Evolutionary conservation across 805 yeast genomes (phyloP), one percentile per base, ranked within the genome.

Genomic region (Crinitomyces ghanaensis): DNA sequence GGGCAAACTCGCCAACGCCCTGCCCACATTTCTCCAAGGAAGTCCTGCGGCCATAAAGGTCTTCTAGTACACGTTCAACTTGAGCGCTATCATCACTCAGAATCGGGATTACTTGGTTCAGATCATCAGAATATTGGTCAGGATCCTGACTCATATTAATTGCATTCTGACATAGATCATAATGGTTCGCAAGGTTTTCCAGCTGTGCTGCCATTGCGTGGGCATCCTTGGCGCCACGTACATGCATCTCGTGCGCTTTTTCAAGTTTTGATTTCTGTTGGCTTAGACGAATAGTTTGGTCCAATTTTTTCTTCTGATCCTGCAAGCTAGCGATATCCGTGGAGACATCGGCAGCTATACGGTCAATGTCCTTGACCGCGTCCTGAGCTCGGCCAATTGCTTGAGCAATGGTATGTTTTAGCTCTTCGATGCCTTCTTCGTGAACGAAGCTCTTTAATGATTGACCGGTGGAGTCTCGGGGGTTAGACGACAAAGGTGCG

Each of bases 151-250:
- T 39, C 11, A 59, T 43, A 4, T 56, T 55, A 2, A 59, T 48
- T 6, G 72, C 79, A 39, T 68, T 57, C 8, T 59, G 45, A 44
- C 93, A 80, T 49, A 81, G 84, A 53, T 85, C 95, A 46, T 75
- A 83, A 56, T 85, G 95, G 34, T 71, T 72, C 7, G 94, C 77
- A 30, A 85, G 59, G 46, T 85, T 72, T 36, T 73, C 75, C 21
- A 86, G 58, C 12, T 78, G 60, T 2, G 68, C 65, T 1, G 82
- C 93, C 54, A 83, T 64, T 34, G 79, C 91, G 37, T 66, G 64
- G 34, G 83, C 93, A 34, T 49, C 47, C 3, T 37, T 44, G n/a
- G 58, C 59, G 4, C 53, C 37, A 2, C 38, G 20, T 6, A 43
- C 39, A 4, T 48, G 30, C 18, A 42, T 37, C 3, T 43, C 48